A percentile compares a stretch with the other conserved stretches of the same genome.
These are phyloP conservation scores for Fusarium luffae DNA, from an alignment of 2,329 filamentous ascomycete genomes.

Conservation along the genomic window DNA sequence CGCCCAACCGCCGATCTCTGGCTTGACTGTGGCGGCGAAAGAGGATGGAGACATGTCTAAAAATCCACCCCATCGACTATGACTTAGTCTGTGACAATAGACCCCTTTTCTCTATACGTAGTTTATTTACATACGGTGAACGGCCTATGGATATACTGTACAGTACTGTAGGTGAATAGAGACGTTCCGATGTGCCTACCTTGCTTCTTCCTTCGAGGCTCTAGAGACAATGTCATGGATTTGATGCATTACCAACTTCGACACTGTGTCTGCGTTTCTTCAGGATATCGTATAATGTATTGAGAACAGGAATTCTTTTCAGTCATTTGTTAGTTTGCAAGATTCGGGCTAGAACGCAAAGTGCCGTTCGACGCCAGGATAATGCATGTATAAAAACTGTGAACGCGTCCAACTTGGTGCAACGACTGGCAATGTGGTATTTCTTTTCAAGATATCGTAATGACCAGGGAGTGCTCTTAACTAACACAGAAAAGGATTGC, in stretches of 20 bases:
- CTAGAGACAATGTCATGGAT: constrained; percentile 27
- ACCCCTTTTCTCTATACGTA: constrained; percentile 16
- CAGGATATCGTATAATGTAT: constrained; percentile 13
- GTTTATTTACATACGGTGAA: constrained; percentile 11
- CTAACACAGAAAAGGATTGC: neutral
- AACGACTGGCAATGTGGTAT: neutral
- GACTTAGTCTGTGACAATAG: constrained; percentile 14
- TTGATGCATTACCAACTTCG: constrained; percentile 26
- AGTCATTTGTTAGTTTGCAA: neutral
- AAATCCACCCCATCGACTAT: constrained; percentile 14
- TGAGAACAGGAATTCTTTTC: neutral
- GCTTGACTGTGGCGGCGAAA: constrained; percentile 18
- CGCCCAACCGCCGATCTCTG: constrained; percentile 31
- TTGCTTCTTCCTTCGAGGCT: constrained; percentile 23
- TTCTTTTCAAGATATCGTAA: neutral
- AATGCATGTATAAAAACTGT: neutral
- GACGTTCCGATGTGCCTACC: constrained; percentile 13
- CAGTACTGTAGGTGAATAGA: constrained; percentile 17
- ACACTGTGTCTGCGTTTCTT: constrained; percentile 30
- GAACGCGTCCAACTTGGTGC: neutral
- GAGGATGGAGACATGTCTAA: constrained; percentile 20
- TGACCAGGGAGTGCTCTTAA: neutral
- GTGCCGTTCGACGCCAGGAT: neutral
- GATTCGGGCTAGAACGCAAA: neutral
- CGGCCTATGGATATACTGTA: constrained; percentile 3